Percentiles rank a stretch among this genome's conserved stretches.
phyloP scores from a whole-genome alignment of 768 basidiomycete genomes.

The Lentinula aciculospora region DNA sequence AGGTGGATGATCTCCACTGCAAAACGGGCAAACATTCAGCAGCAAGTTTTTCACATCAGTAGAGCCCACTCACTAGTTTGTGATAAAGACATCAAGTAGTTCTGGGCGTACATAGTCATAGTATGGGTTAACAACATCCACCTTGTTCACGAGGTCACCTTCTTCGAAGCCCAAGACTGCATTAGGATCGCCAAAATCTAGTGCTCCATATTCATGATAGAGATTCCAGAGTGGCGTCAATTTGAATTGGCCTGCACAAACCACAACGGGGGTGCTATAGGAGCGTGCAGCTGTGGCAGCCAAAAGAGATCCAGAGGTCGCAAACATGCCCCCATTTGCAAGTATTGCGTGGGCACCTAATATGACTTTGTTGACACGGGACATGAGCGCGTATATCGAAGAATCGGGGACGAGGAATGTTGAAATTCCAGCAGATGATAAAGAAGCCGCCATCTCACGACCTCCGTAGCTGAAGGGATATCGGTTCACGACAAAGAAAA shows the following conservation, averaged over 20 bases:
- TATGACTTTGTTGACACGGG: slow-evolving; percentile 94
- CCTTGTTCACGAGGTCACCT: slow-evolving; percentile 74
- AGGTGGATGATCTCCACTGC: slow-evolving; percentile 92
- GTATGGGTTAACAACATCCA: slow-evolving; percentile 93
- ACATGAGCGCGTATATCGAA: slow-evolving; percentile 93
- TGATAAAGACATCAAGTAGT: slow-evolving; percentile 89
- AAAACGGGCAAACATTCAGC: not conserved
- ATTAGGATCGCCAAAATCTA: slow-evolving; percentile 69
- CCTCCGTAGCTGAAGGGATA: slow-evolving; percentile 63
- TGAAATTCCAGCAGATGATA: slow-evolving; percentile 79
- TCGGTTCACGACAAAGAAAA: slow-evolving; percentile 3
- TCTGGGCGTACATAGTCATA: slow-evolving; percentile 95
- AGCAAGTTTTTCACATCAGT: not conserved
- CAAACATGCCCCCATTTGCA: slow-evolving; percentile 95
- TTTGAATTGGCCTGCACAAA: slow-evolving; percentile 96
- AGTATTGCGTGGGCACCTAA: slow-evolving; percentile 94
- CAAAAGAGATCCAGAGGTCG: slow-evolving; percentile 77
- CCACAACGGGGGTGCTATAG: slow-evolving; percentile 88
- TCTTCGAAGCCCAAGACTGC: slow-evolving; percentile 70
- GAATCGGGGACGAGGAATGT: slow-evolving; percentile 98
- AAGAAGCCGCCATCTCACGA: slow-evolving; percentile 74
- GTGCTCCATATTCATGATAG: slow-evolving; percentile 80
- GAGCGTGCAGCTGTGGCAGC: slow-evolving; percentile 84
- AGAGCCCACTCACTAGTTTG: slow-evolving; percentile 78
- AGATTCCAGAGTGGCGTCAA: slow-evolving; percentile 88